These are phyloP conservation scores for Candida ipomoeae DNA, from an alignment of 805 yeast genomes.

Conservation along the genomic window DNA sequence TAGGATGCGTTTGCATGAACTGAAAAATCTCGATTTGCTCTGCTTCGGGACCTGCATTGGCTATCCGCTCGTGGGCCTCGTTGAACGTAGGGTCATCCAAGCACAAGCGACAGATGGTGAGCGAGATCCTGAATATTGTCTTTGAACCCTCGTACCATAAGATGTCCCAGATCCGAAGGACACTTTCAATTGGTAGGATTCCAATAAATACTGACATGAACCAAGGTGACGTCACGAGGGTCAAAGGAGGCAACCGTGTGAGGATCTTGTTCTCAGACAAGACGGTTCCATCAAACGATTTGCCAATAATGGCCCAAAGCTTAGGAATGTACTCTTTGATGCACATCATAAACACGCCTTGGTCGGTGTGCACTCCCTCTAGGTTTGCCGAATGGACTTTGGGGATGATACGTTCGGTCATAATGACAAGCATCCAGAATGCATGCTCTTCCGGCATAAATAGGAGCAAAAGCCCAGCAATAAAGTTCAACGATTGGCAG, in stretches of 20 bases:
- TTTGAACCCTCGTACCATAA: slow-evolving; percentile 89
- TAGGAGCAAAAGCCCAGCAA: slow-evolving; percentile 79
- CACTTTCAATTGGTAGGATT: slow-evolving; percentile 81
- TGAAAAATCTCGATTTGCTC: slow-evolving; percentile 64
- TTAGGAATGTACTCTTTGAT: slow-evolving; percentile 78
- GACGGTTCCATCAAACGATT: slow-evolving; percentile 36
- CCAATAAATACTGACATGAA: slow-evolving; percentile 97
- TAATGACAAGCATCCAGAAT: slow-evolving; percentile 93
- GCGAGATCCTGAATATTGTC: slow-evolving; percentile 74
- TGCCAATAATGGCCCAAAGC: slow-evolving; percentile 59
- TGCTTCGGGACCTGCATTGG: slow-evolving; percentile 25
- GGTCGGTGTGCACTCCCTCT: slow-evolving; percentile 94
- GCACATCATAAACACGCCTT: slow-evolving; percentile 88
- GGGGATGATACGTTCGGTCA: slow-evolving; percentile 80
- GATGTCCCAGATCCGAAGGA: slow-evolving; percentile 91
- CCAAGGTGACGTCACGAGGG: slow-evolving; percentile 95
- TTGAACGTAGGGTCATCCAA: slow-evolving; percentile 57
- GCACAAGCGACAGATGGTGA: slow-evolving; percentile 72
- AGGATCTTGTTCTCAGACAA: slow-evolving; percentile 51
- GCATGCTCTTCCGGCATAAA: slow-evolving; percentile 88
- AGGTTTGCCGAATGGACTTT: slow-evolving; percentile 86
- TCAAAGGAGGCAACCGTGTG: slow-evolving; percentile 79
- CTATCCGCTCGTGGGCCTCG: slow-evolving; percentile 11
- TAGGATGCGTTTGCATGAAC: slow-evolving; percentile 79
- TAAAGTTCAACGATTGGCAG: slow-evolving; percentile 90